A percentile compares a stretch with the other conserved stretches of the same genome.
Evolutionary conservation across 2,329 filamentous ascomycete genomes (phyloP).

Genomic region (Aureobasidium lini): DNA sequence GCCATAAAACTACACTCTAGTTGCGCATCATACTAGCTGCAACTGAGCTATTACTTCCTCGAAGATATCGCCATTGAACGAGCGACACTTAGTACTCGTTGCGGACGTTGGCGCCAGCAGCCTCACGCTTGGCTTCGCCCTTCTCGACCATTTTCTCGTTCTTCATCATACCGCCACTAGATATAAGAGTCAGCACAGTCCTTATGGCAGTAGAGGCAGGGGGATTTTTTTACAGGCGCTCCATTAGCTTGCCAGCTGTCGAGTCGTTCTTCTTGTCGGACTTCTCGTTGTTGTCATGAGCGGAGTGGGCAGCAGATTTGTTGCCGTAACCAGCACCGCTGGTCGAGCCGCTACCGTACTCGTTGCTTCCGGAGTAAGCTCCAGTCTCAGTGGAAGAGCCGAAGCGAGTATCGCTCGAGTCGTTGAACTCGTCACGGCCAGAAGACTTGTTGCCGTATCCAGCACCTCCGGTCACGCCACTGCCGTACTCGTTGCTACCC

Average conservation of each 20-base stretch:
- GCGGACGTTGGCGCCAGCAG: conserved; percentile 14
- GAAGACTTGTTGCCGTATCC: conserved; percentile 33
- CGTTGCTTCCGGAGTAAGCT: conserved; percentile 25
- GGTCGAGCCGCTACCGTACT: neutral
- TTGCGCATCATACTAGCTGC: neutral
- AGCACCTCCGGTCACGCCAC: conserved; percentile 23
- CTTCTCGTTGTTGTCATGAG: neutral
- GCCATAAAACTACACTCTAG: neutral
- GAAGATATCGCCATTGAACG: neutral
- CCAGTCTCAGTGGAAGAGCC: conserved; percentile 18
- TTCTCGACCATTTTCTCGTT: conserved; percentile 43
- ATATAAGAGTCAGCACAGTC: too few relatives aligned
- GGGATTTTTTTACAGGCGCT: conserved; percentile 23
- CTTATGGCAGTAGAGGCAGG: too few relatives aligned
- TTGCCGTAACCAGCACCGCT: conserved; percentile 16
- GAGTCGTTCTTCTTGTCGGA: conserved; percentile 28
- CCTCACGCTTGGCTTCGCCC: conserved; percentile 45
- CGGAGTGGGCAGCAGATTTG: conserved; percentile 17
- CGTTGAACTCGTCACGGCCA: neutral
- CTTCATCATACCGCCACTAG: conserved; percentile 46
- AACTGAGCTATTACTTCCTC: neutral
- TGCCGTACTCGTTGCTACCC: conserved; percentile 6
- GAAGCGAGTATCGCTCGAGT: conserved; percentile 17
- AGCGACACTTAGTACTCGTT: neutral
- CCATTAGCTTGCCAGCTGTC: conserved; percentile 49